Conservation (phyloP, 2,329 filamentous ascomycete species). For the Trichophyton schoenleinii region DNA sequence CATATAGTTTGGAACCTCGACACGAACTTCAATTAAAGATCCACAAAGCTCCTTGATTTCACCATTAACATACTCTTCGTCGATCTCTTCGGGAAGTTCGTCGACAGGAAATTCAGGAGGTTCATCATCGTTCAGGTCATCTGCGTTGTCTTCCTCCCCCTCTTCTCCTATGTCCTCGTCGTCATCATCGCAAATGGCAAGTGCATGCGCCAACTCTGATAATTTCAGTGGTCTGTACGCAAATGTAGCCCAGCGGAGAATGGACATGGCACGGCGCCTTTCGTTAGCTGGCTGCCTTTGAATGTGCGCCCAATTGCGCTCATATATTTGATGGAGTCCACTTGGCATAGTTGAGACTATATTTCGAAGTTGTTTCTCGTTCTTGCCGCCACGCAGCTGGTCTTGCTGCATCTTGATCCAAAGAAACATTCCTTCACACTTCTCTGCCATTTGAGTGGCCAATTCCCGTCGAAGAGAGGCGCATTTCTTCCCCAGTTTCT, state of each 20-base stretch:
- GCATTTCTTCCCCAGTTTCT: neutral
- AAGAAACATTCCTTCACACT: neutral
- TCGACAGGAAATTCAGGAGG: neutral
- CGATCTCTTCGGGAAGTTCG: neutral
- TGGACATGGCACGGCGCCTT: neutral
- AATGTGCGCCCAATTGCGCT: neutral
- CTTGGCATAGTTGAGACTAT: neutral
- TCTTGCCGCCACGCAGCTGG: neutral
- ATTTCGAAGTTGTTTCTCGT: neutral
- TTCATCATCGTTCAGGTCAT: neutral
- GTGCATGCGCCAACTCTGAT: neutral
- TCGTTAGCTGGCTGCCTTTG: neutral
- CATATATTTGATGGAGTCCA: neutral
- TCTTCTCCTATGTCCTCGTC: neutral
- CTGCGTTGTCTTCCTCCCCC: neutral
- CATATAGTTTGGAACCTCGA: no score
- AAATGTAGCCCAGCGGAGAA: neutral
- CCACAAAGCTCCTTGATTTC: neutral
- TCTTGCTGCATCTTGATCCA: neutral
- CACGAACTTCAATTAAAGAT: neutral
- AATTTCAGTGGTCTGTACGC: neutral
- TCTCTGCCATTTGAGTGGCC: neutral
- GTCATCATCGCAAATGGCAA: neutral
- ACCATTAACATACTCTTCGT: neutral
- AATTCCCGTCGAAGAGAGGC: neutral